Conservation (phyloP, 257 asterid genomes). For the Haberlea rhodopensis region DNA sequence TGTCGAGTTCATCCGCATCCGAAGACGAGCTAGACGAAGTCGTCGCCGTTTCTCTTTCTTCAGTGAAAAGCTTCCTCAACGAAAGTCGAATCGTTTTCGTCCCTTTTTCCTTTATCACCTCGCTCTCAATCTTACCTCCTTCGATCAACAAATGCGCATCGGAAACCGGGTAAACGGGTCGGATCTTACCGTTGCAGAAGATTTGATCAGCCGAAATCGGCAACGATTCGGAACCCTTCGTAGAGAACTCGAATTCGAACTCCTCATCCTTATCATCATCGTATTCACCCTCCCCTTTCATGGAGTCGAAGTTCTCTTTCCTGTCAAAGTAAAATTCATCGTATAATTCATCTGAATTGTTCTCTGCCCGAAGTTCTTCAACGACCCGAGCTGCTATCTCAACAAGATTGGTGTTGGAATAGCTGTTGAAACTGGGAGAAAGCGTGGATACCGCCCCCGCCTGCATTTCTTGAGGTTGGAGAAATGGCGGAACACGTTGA, state of each 20-base stretch:
- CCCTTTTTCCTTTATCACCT: slow-evolving; percentile 5
- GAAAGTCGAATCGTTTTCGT: slow-evolving; percentile 37
- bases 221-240: slow-evolving; percentile 33
- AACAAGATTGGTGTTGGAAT: slow-evolving; percentile 33
- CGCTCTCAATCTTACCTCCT: not conserved
- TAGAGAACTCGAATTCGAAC: slow-evolving; percentile 41
- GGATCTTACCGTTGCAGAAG: slow-evolving; percentile 69
- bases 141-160: slow-evolving; percentile 31
- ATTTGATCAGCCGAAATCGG: slow-evolving; percentile 62
- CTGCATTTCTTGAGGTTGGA: slow-evolving; percentile 29
- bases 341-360: slow-evolving; percentile 27
- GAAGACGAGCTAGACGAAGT: slow-evolving; percentile 47
- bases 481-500: not conserved
- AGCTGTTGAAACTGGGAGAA: slow-evolving; percentile 54
- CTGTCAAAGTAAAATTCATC: slow-evolving; percentile 32
- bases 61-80: slow-evolving; percentile 44
- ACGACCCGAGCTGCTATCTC: slow-evolving; percentile 52
- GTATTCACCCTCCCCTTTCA: slow-evolving; percentile 19
- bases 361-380: slow-evolving; percentile 28
- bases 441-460: slow-evolving; percentile 25
- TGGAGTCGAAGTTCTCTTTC: slow-evolving; percentile 7
- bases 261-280: slow-evolving; percentile 33
- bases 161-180: slow-evolving; percentile 59
- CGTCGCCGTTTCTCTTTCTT: slow-evolving; percentile 44
- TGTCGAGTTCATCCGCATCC: slow-evolving; percentile 43